Percentiles rank a stretch among this genome's conserved stretches.
Conservation (phyloP, 495 filamentous ascomycete genomes). For the Talaromyces stipitatus region DNA sequence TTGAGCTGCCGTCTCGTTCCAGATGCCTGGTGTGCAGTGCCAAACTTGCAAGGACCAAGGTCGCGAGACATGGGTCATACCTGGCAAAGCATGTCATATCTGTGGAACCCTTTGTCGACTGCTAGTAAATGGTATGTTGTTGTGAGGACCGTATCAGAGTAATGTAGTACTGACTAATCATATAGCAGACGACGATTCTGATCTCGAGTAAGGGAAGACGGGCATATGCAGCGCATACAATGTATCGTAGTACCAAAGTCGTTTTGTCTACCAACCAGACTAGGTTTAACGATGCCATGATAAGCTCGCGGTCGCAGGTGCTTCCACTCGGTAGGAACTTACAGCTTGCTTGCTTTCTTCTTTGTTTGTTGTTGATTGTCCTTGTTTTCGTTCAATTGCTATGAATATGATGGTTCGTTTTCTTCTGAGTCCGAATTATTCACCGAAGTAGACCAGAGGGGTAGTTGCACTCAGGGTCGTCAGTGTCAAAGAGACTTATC, state of each 20-base stretch:
- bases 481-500: neutral
- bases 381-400: neutral
- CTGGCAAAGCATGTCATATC: conserved; percentile 41
- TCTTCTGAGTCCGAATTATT: neutral
- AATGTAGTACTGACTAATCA: neutral
- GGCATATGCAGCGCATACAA: neutral
- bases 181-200: neutral
- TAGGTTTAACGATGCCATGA: neutral
- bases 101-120: conserved; percentile 21
- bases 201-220: neutral
- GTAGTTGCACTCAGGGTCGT: neutral
- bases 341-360: too few species aligned
- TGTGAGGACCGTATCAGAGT: too few species aligned
- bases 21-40: conserved; percentile 47
- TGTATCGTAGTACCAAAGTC: neutral
- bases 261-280: neutral
- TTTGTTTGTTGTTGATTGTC: too few species aligned
- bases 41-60: conserved; percentile 32
- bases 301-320: neutral
- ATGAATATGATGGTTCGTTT: neutral
- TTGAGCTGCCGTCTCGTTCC: neutral
- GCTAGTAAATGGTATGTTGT: neutral
- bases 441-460: neutral
- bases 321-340: too few species aligned
- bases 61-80: conserved; percentile 42